These are phyloP conservation scores for Erythrophleum fordii DNA, from an alignment of 306 rosid genomes.

Conservation along the genomic window DNA sequence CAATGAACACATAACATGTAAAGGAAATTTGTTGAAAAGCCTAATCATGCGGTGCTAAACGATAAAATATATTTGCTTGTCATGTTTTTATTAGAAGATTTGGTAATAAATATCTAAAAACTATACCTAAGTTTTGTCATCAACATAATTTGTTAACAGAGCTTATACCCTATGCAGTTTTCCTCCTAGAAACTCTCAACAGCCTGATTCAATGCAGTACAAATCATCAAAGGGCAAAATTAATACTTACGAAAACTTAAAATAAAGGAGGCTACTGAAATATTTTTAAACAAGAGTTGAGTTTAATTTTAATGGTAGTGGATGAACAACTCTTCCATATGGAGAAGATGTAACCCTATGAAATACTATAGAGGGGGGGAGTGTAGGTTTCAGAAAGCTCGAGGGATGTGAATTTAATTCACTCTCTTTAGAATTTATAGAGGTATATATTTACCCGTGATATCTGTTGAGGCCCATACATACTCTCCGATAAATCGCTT, in stretches of 20 bases:
- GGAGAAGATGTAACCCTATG: too few species aligned
- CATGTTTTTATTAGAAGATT: not conserved
- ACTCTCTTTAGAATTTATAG: not conserved
- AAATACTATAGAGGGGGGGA: not conserved
- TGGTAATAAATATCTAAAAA: not conserved
- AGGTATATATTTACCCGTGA: conserved; percentile 65
- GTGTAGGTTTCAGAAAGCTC: not conserved
- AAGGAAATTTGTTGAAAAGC: not conserved
- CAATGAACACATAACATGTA: too few species aligned
- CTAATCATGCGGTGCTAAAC: not conserved
- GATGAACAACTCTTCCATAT: too few species aligned
- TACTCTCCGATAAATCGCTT: conserved; percentile 58
- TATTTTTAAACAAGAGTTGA: not conserved
- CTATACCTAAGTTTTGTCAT: not conserved
- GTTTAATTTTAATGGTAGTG: not conserved
- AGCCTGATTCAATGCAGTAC: not conserved
- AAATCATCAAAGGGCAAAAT: not conserved
- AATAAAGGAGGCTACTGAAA: not conserved
- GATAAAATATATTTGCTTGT: not conserved
- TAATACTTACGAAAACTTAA: not conserved
- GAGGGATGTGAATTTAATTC: not conserved
- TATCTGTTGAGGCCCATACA: conserved; percentile 68
- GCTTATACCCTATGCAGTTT: not conserved
- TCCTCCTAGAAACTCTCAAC: not conserved
- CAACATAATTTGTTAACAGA: not conserved